phyloP scores from a whole-genome alignment of 2,329 filamentous ascomycete species.

The Claviceps fusiformis region DNA sequence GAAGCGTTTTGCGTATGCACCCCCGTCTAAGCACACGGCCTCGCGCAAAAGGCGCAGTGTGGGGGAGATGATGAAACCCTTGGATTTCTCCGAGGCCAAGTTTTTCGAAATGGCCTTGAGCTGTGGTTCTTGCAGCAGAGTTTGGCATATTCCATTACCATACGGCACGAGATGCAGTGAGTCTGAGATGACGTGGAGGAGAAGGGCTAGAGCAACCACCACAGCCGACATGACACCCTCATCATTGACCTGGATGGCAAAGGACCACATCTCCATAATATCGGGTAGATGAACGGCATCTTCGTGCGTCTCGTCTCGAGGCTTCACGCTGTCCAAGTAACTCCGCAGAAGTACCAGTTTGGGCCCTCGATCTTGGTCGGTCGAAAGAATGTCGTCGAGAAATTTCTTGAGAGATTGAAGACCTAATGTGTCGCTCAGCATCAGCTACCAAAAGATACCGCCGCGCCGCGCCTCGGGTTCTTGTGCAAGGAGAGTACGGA shows the following conservation, averaged over 20 bases:
- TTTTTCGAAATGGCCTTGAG: constrained; percentile 69
- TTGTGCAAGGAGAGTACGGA: constrained; percentile 16
- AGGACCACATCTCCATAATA: constrained; percentile 78
- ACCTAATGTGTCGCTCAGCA: constrained; percentile 26
- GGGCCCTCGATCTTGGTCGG: constrained; percentile 25
- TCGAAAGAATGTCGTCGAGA: constrained; percentile 49
- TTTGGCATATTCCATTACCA: constrained; percentile 67
- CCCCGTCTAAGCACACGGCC: constrained; percentile 74
- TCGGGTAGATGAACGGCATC: constrained; percentile 56
- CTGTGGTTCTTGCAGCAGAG: constrained; percentile 67
- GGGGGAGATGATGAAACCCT: constrained; percentile 80
- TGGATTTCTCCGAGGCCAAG: constrained; percentile 65
- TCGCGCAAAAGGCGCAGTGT: constrained; percentile 77
- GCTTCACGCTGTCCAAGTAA: constrained; percentile 48
- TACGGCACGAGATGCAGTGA: constrained; percentile 61
- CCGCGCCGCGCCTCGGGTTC: too few species aligned
- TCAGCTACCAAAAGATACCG: neutral
- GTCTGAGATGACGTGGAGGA: constrained; percentile 65
- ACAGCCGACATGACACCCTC: constrained; percentile 71
- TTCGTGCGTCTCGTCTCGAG: constrained; percentile 26
- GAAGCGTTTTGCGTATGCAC: constrained; percentile 60
- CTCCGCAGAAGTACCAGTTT: constrained; percentile 50
- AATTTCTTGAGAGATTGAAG: constrained; percentile 58
- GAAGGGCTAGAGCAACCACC: constrained; percentile 65
- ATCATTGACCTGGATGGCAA: constrained; percentile 65